Evolutionary conservation across 2,329 filamentous ascomycete species (phyloP).

Genomic region (Seiridium cupressi): DNA sequence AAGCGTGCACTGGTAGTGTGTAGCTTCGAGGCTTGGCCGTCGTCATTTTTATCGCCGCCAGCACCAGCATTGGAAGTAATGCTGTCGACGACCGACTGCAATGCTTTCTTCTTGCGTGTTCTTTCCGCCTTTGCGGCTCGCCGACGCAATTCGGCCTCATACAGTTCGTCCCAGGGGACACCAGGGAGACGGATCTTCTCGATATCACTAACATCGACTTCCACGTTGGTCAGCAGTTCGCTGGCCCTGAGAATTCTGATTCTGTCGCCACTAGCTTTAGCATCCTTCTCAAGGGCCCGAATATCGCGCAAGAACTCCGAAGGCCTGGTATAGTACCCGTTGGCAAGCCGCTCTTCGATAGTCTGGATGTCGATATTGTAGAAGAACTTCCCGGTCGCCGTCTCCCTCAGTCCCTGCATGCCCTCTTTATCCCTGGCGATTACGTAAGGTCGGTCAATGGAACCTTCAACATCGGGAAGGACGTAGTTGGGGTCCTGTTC

Average conservation of each 20-base stretch:
- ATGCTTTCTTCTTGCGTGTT: constrained; percentile 59
- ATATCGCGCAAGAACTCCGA: constrained; percentile 89
- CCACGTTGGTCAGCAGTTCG: constrained; percentile 88
- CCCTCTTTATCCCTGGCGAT: constrained; percentile 78
- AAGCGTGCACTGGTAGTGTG: constrained; percentile 48
- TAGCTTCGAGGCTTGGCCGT: constrained; percentile 51
- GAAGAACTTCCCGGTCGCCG: constrained; percentile 77
- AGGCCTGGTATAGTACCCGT: constrained; percentile 91
- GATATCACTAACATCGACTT: constrained; percentile 83
- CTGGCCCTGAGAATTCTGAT: constrained; percentile 84
- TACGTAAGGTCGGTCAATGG: constrained; percentile 71
- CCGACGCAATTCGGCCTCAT: constrained; percentile 68
- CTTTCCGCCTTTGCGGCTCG: constrained; percentile 59
- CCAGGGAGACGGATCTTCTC: constrained; percentile 56
- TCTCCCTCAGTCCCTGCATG: constrained; percentile 72
- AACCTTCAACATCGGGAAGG: constrained; percentile 53
- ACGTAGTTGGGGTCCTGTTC: constrained; percentile 75
- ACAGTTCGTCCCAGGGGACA: constrained; percentile 79
- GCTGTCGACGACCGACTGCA: constrained; percentile 52
- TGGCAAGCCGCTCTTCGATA: constrained; percentile 94
- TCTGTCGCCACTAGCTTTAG: constrained; percentile 77
- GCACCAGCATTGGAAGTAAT: constrained; percentile 49
- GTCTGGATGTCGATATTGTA: constrained; percentile 88
- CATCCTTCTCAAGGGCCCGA: constrained; percentile 79
- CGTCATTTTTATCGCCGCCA: constrained; percentile 43